A percentile compares a stretch with the other conserved stretches of the same genome.
phyloP scores from a whole-genome alignment of 2,329 filamentous ascomycete species.

The Epichloe sp. region DNA sequence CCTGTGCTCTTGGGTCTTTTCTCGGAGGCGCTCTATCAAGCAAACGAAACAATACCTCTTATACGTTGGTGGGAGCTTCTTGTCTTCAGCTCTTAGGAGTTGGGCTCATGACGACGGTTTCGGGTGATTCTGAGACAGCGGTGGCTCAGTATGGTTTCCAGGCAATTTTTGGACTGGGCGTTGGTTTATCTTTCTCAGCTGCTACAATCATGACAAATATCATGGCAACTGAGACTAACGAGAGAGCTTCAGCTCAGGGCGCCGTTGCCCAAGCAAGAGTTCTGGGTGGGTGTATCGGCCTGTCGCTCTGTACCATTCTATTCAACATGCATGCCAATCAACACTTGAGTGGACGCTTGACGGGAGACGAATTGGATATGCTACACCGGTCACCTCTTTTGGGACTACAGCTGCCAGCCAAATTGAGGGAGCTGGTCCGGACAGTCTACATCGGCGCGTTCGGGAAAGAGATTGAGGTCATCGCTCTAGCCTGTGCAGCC shows the following conservation, averaged over 20 bases:
- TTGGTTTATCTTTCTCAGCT: constrained; percentile 43
- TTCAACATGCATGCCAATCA: constrained; percentile 33
- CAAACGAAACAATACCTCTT: constrained; percentile 39
- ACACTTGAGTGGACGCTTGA: constrained; percentile 23
- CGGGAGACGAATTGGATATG: constrained; percentile 23
- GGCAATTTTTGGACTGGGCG: constrained; percentile 44
- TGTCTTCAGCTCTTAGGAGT: constrained; percentile 39
- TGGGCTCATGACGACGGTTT: constrained; percentile 34
- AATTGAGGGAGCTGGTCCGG: constrained; percentile 22
- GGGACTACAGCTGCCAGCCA: constrained; percentile 19
- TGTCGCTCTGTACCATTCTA: constrained; percentile 45
- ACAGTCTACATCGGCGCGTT: constrained; percentile 33
- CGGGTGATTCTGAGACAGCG: constrained; percentile 17
- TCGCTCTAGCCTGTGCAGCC: constrained; percentile 29
- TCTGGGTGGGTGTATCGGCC: constrained; percentile 44
- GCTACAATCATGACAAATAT: constrained; percentile 45
- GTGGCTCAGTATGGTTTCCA: constrained; percentile 40
- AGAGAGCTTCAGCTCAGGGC: constrained; percentile 45
- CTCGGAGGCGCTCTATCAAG: constrained; percentile 39
- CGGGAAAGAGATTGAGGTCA: constrained; percentile 30
- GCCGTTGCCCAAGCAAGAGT: constrained; percentile 47
- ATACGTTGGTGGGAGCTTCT: constrained; percentile 35
- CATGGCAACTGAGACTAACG: constrained; percentile 30
- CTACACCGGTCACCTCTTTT: constrained; percentile 32
- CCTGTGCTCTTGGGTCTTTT: constrained; percentile 43